Conservation (phyloP, 805 yeast genomes). For the Ogataea saltuana region DNA sequence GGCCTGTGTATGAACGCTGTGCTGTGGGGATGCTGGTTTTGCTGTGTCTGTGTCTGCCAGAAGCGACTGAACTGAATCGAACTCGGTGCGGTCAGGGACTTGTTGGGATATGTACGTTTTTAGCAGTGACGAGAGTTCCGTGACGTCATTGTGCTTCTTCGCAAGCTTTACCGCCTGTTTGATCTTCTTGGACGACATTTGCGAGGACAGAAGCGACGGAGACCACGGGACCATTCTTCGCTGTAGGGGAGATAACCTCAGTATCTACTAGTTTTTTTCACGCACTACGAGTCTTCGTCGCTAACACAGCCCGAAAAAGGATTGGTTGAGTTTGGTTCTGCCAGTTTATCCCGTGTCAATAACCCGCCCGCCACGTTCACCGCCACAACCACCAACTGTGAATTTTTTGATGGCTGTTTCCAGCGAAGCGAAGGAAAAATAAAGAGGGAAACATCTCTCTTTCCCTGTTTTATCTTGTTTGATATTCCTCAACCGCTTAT, state of each 20-base stretch:
- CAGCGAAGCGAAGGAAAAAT: slow-evolving; percentile 4
- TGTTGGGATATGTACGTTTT: slow-evolving; percentile 2
- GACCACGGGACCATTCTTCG: not conserved
- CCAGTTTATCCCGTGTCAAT: too few species aligned
- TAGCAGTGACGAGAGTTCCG: slow-evolving; percentile 5
- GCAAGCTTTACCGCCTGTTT: slow-evolving; percentile 8
- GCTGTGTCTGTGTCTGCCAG: not conserved
- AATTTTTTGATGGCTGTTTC: slow-evolving; percentile 8
- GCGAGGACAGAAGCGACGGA: not conserved
- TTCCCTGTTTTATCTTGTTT: not conserved
- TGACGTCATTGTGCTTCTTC: slow-evolving; percentile 7
- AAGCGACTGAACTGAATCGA: not conserved
- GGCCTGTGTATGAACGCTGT: not conserved
- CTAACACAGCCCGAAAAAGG: too few species aligned
- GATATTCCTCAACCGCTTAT: too few species aligned
- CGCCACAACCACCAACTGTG: slow-evolving; percentile 7
- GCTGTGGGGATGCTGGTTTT: too few species aligned
- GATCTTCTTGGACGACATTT: slow-evolving; percentile 1
- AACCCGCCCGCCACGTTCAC: too few species aligned
- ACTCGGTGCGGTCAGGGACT: not conserved
- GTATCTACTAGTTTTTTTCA: not conserved
- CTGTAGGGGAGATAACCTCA: not conserved
- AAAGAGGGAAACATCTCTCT: slow-evolving; percentile 1
- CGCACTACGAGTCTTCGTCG: not conserved
- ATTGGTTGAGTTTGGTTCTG: not conserved